These are phyloP conservation scores for Chrysoporthe deuterocubensis DNA, from an alignment of 2,329 filamentous ascomycete genomes.

Conservation along the genomic window DNA sequence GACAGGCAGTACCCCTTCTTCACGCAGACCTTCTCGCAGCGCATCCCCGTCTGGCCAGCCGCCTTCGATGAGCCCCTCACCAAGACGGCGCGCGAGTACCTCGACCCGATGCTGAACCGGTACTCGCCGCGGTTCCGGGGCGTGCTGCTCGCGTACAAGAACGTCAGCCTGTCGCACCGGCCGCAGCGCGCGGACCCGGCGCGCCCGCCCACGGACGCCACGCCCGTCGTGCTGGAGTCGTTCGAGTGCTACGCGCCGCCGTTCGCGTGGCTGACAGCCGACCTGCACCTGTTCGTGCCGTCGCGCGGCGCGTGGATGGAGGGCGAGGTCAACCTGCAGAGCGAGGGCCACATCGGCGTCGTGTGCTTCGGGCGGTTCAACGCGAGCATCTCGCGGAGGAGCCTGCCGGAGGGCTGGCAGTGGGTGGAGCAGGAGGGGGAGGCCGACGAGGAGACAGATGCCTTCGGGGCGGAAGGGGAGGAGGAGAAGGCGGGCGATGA, in stretches of 20 bases:
- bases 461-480: conserved; percentile 24
- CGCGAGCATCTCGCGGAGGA: conserved; percentile 77
- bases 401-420: conserved; percentile 78
- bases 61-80: conserved; percentile 73
- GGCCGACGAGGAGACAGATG: conserved; percentile 35
- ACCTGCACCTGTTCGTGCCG: conserved; percentile 83
- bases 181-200: conserved; percentile 52
- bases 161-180: conserved; percentile 66
- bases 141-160: conserved; percentile 75
- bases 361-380: conserved; percentile 93
- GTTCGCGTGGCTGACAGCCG: conserved; percentile 86
- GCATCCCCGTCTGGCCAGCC: conserved; percentile 73
- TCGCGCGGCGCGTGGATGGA: conserved; percentile 74
- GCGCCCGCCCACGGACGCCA: conserved; percentile 53
- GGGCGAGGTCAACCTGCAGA: conserved; percentile 83
- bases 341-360: conserved; percentile 85
- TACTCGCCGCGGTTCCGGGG: conserved; percentile 75
- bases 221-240: conserved; percentile 50
- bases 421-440: conserved; percentile 69
- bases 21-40: conserved; percentile 79
- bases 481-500: conserved; percentile 31
- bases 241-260: conserved; percentile 84
- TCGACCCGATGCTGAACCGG: conserved; percentile 74
- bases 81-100: conserved; percentile 72
- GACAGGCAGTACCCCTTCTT: conserved; percentile 70